Evolutionary conservation across 2,329 filamentous ascomycete genomes (phyloP).

Genomic region (Aspergillus pseudonomiae): DNA sequence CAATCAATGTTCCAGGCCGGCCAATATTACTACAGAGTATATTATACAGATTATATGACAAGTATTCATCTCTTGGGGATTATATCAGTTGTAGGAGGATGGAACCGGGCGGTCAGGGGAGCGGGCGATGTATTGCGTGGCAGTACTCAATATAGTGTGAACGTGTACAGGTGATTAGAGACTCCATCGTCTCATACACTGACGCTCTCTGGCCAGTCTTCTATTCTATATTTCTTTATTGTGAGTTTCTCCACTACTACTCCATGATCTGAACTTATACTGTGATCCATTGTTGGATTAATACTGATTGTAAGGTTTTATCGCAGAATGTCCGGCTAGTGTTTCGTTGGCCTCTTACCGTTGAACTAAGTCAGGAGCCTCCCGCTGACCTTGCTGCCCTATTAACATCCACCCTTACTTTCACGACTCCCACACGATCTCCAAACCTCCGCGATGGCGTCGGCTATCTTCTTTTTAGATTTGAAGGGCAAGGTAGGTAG

Average conservation of each 20-base stretch:
- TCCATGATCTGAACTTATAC: too few relatives aligned
- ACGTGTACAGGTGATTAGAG: neutral
- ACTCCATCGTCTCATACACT: neutral
- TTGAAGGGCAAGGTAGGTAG: conserved; percentile 93
- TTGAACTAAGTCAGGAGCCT: conserved; percentile 20
- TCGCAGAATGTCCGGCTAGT: conserved; percentile 23
- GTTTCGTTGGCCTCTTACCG: conserved; percentile 25
- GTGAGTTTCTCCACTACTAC: neutral
- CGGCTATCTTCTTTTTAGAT: conserved; percentile 96
- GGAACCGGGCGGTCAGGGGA: neutral
- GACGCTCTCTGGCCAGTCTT: neutral
- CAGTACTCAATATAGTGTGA: neutral
- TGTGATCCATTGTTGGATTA: neutral
- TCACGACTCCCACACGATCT: conserved; percentile 5
- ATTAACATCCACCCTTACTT: conserved; percentile 19
- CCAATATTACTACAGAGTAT: neutral
- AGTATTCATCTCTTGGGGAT: neutral
- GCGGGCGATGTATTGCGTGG: neutral
- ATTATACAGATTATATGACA: neutral
- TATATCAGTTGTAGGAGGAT: neutral
- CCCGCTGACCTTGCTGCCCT: conserved; percentile 15
- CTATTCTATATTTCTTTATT: neutral
- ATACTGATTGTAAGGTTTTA: neutral
- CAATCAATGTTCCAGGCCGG: neutral
- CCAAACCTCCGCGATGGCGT: conserved; percentile 71